Percentiles rank a stretch among this genome's conserved stretches.
phyloP scores from a whole-genome alignment of 2,329 filamentous ascomycete genomes.

The Trichophyton schoenleinii region DNA sequence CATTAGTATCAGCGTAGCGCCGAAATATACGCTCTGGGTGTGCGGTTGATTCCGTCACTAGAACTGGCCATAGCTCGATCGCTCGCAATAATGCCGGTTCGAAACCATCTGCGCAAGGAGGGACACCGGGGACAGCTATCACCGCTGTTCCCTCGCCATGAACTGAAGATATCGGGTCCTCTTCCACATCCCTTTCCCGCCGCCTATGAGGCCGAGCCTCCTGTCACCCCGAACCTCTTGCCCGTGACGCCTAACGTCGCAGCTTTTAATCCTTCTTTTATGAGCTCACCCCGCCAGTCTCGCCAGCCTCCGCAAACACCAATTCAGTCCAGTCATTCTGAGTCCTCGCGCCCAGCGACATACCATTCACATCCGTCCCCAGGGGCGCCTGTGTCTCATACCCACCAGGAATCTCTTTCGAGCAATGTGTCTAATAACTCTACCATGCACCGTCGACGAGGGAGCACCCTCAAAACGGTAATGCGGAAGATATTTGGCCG shows the following conservation, averaged over 20 bases:
- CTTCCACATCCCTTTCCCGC: conserved; percentile 15
- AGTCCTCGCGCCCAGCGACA: conserved; percentile 8
- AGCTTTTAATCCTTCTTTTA: conserved; percentile 6
- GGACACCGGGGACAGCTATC: conserved; percentile 5
- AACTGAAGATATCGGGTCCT: conserved; percentile 23
- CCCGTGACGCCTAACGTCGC: conserved; percentile 7
- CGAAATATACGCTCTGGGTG: background rate
- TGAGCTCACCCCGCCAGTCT: conserved; percentile 4
- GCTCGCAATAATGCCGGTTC: conserved; percentile 5
- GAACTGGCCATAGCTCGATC: background rate
- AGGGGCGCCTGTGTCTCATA: conserved; percentile 13
- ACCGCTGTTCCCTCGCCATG: conserved; percentile 16
- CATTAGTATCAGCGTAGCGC: background rate
- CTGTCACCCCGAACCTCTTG: conserved; percentile 10
- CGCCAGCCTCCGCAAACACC: conserved; percentile 8
- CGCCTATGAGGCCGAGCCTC: conserved; percentile 11
- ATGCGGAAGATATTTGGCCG: conserved; percentile 35
- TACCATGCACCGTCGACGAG: conserved; percentile 27
- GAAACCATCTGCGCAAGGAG: conserved; percentile 3
- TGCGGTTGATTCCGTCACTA: background rate
- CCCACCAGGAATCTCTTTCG: conserved; percentile 17
- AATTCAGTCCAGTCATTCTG: conserved; percentile 13
- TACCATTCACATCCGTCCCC: conserved; percentile 10
- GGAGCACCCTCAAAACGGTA: conserved; percentile 32
- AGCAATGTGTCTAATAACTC: conserved; percentile 17